A percentile compares a stretch with the other conserved stretches of the same genome.
phyloP scores from a whole-genome alignment of 257 asterid genomes.

The Capsicum rhomboideum region DNA sequence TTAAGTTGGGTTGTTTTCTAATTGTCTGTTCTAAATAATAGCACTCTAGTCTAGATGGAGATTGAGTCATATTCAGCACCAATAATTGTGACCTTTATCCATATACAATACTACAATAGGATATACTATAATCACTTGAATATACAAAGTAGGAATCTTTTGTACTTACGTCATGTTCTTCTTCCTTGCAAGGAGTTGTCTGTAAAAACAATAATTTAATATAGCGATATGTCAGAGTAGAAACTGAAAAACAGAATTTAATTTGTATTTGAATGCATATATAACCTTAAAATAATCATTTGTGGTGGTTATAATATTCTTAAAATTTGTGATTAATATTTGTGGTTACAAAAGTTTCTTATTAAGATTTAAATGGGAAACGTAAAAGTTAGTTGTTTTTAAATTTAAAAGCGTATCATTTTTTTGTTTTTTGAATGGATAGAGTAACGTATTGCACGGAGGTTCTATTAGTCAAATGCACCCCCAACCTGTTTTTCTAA shows the following conservation, averaged over 20 bases:
- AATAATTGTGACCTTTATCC: neutral
- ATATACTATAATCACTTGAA: neutral
- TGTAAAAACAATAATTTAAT: neutral
- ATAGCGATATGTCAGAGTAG: neutral
- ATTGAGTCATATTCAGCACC: conserved; percentile 7
- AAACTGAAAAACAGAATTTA: neutral
- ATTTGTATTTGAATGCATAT: neutral
- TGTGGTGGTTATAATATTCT: neutral
- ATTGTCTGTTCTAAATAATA: neutral
- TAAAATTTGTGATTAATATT: neutral
- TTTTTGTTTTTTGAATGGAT: no score
- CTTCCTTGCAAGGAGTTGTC: neutral
- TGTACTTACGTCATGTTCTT: neutral
- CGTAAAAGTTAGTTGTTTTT: neutral
- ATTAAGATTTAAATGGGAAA: neutral
- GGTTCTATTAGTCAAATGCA: no score
- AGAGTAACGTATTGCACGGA: no score
- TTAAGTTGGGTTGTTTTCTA: neutral
- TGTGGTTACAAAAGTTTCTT: neutral
- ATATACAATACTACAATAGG: neutral
- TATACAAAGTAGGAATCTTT: neutral
- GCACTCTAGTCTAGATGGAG: neutral
- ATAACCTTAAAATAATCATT: neutral
- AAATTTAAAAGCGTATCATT: no score
- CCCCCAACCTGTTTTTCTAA: no score